phyloP scores from a whole-genome alignment of 805 yeast species.

The Candida insectalens region DNA sequence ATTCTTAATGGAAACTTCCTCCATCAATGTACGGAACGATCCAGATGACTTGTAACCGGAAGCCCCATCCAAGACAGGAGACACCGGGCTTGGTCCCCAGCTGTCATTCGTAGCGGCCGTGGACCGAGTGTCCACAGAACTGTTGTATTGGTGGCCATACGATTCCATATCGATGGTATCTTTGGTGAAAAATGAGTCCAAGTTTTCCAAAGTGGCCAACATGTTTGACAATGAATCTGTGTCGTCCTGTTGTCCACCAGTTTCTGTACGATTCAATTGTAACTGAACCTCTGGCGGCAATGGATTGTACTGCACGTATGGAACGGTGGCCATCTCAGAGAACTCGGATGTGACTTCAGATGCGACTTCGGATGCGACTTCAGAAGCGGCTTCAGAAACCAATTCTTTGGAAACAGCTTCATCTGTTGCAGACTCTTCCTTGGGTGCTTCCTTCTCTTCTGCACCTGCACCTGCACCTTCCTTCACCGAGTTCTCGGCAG shows the following conservation, averaged over 20 bases:
- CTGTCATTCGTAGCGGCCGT: slow-evolving; percentile 31
- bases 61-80: slow-evolving; percentile 17
- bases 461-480: slow-evolving; percentile 3
- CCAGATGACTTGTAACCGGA: slow-evolving; percentile 41
- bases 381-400: neutral
- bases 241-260: slow-evolving; percentile 32
- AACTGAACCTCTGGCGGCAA: slow-evolving; percentile 18
- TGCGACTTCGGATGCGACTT: neutral
- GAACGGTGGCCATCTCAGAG: slow-evolving; percentile 5
- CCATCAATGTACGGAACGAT: slow-evolving; percentile 48
- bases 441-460: neutral
- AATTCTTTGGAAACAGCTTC: neutral
- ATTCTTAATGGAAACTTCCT: slow-evolving; percentile 9
- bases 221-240: slow-evolving; percentile 74
- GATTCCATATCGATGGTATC: slow-evolving; percentile 26
- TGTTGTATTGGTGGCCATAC: slow-evolving; percentile 33
- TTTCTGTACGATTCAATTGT: slow-evolving; percentile 18
- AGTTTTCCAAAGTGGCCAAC: slow-evolving; percentile 86
- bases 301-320: slow-evolving; percentile 26
- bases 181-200: slow-evolving; percentile 81
- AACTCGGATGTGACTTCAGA: slow-evolving; percentile 2
- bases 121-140: slow-evolving; percentile 54
- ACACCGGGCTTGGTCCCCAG: too few species aligned
- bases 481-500: slow-evolving; percentile 29
- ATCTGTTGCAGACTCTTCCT: neutral